These are phyloP conservation scores for Trichothecium roseum DNA, from an alignment of 2,329 filamentous ascomycete genomes.

Conservation along the genomic window DNA sequence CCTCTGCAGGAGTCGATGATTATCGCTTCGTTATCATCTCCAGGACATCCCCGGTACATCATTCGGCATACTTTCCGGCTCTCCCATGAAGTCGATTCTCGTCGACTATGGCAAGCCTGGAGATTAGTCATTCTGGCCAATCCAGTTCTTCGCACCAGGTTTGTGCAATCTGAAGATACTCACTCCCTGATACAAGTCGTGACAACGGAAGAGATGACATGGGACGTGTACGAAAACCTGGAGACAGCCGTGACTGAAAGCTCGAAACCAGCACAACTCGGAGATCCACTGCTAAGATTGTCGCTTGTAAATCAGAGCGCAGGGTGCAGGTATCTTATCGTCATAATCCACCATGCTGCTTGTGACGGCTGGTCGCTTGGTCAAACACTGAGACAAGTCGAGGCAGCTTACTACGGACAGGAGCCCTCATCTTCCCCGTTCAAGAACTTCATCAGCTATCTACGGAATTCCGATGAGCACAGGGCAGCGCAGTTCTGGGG, in stretches of 20 bases:
- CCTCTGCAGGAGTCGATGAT: constrained; percentile 25
- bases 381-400: constrained; percentile 1
- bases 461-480: constrained; percentile 18
- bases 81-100: too few relatives aligned
- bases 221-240: too few relatives aligned
- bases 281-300: too few relatives aligned
- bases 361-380: constrained; percentile 10
- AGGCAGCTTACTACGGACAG: constrained; percentile 1
- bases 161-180: neutral
- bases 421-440: constrained; percentile 19
- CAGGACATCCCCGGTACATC: too few relatives aligned
- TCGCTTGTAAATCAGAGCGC: too few relatives aligned
- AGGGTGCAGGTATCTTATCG: neutral
- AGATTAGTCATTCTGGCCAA: neutral
- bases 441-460: constrained; percentile 29
- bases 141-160: neutral
- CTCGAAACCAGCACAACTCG: too few relatives aligned
- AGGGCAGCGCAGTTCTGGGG: neutral
- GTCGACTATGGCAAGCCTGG: neutral
- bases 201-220: too few relatives aligned
- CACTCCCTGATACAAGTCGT: too few relatives aligned
- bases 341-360: constrained; percentile 4
- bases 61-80: too few relatives aligned
- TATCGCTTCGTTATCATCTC: constrained; percentile 15
- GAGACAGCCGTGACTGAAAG: too few relatives aligned